phyloP scores from a whole-genome alignment of 2,329 filamentous ascomycete genomes.

The Cryoendolithus antarcticus region DNA sequence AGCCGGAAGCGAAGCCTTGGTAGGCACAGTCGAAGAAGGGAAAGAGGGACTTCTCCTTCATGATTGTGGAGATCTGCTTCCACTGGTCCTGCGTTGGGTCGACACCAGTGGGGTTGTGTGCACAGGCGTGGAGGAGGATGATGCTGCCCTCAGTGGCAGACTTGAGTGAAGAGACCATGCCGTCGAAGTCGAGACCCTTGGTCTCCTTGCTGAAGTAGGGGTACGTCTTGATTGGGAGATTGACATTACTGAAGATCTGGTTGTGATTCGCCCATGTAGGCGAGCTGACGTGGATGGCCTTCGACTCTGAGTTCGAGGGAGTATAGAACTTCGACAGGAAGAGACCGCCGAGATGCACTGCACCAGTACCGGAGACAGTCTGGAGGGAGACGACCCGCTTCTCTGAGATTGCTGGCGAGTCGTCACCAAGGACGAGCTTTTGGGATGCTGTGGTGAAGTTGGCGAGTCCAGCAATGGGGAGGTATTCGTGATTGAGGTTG shows the following conservation, averaged over 20 bases:
- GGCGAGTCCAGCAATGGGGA: conserved; percentile 80
- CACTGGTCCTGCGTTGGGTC: conserved; percentile 91
- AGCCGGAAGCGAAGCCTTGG: conserved; percentile 92
- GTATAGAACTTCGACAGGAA: conserved; percentile 90
- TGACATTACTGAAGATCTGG: conserved; percentile 93
- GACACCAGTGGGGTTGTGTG: conserved; percentile 95
- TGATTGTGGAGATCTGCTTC: conserved; percentile 71
- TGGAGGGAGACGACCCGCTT: conserved; percentile 74
- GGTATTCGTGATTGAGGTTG: conserved; percentile 93
- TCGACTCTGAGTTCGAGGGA: conserved; percentile 44
- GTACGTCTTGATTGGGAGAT: conserved; percentile 65
- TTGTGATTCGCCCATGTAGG: conserved; percentile 99
- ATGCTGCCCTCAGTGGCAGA: conserved; percentile 67
- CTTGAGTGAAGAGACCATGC: conserved; percentile 63
- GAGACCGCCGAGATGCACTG: conserved; percentile 81
- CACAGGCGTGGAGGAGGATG: conserved; percentile 86
- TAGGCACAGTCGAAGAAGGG: conserved; percentile 98
- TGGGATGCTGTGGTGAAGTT: conserved; percentile 82
- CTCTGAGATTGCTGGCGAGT: conserved; percentile 71
- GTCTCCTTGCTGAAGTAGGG: conserved; percentile 88
- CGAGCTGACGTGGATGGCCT: conserved; percentile 75
- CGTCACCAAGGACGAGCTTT: conserved; percentile 70
- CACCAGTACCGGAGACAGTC: conserved; percentile 94
- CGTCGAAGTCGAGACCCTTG: conserved; percentile 81
- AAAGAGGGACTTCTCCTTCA: conserved; percentile 72